A percentile compares a stretch with the other conserved stretches of the same genome.
phyloP scores from a whole-genome alignment of 768 basidiomycete species.

The Candolleomyces aberdarensis region DNA sequence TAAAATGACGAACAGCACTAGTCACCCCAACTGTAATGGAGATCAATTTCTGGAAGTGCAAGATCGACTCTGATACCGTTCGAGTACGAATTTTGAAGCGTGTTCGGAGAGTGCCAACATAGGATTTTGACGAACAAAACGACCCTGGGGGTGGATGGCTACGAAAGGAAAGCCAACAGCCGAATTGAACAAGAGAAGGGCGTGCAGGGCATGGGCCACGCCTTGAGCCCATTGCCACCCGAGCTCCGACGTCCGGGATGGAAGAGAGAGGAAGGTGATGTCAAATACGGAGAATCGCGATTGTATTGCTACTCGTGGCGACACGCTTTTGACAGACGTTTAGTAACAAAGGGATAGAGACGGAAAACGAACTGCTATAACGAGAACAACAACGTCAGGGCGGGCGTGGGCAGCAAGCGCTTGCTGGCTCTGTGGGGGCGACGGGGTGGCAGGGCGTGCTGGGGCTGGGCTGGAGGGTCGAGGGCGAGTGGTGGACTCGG shows the following conservation, averaged over 20 bases:
- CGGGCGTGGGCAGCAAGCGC: not conserved
- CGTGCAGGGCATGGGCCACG: not conserved
- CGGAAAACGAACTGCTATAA: constrained; percentile 1
- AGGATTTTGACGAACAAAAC: not conserved
- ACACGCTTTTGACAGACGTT: not conserved
- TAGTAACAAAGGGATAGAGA: not conserved
- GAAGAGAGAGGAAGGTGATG: no score
- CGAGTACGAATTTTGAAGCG: no score
- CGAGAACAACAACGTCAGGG: constrained; percentile 3
- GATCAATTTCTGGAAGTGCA: no score
- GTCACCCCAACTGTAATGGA: no score
- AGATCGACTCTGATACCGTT: no score
- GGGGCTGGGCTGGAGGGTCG: not conserved
- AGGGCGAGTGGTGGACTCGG: not conserved
- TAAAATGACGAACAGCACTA: no score
- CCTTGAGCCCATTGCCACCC: no score
- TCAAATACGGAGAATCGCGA: not conserved
- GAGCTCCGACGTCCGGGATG: no score
- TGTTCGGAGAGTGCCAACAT: no score
- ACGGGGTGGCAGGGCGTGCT: not conserved
- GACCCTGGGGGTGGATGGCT: not conserved
- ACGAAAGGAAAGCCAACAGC: not conserved
- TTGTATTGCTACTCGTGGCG: not conserved
- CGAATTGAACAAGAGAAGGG: not conserved
- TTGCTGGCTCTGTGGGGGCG: not conserved